A percentile compares a stretch with the other conserved stretches of the same genome.
Conservation (phyloP, 2,329 filamentous ascomycete genomes). For the Fonsecaea erecta region DNA sequence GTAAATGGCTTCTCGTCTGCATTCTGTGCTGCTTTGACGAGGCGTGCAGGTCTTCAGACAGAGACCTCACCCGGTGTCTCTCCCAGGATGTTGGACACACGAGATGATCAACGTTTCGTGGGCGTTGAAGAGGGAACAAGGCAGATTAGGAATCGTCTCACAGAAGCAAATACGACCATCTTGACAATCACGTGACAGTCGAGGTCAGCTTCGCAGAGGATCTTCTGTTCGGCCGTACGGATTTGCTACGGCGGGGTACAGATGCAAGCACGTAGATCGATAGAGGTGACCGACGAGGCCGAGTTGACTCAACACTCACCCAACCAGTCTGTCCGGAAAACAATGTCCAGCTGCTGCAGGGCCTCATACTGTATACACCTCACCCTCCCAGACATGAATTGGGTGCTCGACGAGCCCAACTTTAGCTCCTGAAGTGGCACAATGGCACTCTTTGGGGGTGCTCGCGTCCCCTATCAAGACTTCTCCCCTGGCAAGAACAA, state of each 20-base stretch:
- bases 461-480: background rate
- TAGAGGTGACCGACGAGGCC: no score
- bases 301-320: no score
- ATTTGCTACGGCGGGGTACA: background rate
- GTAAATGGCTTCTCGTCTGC: background rate
- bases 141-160: background rate
- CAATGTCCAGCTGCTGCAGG: no score
- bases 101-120: no score
- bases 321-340: background rate
- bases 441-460: background rate
- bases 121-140: background rate
- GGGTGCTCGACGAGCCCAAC: background rate
- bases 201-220: background rate
- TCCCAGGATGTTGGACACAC: background rate
- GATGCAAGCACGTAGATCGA: background rate
- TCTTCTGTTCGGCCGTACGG: background rate
- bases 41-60: background rate
- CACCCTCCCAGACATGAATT: background rate
- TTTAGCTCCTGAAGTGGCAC: background rate
- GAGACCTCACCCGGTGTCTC: no score
- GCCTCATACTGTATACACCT: no score
- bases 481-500: background rate
- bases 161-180: background rate
- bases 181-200: background rate
- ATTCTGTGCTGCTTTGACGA: background rate